Evolutionary conservation across 78 protist genomes (phyloP).

Genomic region (Cyanophora paradoxa): DNA sequence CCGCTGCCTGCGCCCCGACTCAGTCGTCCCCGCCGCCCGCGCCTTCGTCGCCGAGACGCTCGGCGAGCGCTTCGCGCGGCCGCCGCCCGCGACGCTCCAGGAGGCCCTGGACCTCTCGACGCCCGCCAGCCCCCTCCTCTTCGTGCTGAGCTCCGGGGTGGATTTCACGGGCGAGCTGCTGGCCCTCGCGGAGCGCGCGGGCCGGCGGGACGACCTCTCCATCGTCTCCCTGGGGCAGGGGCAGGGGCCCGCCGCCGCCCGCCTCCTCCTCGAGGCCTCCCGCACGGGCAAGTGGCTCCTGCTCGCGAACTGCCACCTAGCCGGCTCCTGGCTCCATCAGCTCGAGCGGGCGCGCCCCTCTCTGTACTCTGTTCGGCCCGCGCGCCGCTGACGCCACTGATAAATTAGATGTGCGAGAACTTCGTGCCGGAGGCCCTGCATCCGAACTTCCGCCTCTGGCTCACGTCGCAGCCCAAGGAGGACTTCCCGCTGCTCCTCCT

Average conservation of each 20-base stretch:
- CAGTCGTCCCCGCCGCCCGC: constrained; percentile 19
- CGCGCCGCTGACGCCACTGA: no score
- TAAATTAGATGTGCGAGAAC: constrained; percentile 31
- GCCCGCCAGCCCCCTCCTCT: constrained; percentile 50
- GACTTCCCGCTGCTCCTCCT: constrained; percentile 65
- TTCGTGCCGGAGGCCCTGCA: constrained; percentile 18
- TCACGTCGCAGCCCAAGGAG: constrained; percentile 55
- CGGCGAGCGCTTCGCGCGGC: constrained; percentile 45
- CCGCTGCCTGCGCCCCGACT: constrained; percentile 69
- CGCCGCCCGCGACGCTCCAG: constrained; percentile 54
- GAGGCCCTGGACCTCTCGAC: constrained; percentile 36
- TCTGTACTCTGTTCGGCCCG: no score
- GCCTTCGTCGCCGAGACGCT: constrained; percentile 34
- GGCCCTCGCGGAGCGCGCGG: constrained; percentile 53
- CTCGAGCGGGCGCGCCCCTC: constrained; percentile 47
- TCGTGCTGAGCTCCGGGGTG: constrained; percentile 73
- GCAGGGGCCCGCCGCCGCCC: constrained; percentile 65
- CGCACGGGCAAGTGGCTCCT: constrained; percentile 70
- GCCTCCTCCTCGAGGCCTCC: constrained; percentile 45
- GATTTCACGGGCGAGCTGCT: constrained; percentile 54
- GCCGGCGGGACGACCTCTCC: constrained; percentile 6
- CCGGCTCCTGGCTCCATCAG: constrained; percentile 55
- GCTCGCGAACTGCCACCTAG: constrained; percentile 77
- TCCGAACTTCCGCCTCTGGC: constrained; percentile 70
- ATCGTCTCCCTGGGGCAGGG: constrained; percentile 75